Percentiles rank a stretch among this genome's conserved stretches.
Evolutionary conservation across 768 basidiomycete genomes (phyloP).

Genomic region (Kwoniella bestiolae): DNA sequence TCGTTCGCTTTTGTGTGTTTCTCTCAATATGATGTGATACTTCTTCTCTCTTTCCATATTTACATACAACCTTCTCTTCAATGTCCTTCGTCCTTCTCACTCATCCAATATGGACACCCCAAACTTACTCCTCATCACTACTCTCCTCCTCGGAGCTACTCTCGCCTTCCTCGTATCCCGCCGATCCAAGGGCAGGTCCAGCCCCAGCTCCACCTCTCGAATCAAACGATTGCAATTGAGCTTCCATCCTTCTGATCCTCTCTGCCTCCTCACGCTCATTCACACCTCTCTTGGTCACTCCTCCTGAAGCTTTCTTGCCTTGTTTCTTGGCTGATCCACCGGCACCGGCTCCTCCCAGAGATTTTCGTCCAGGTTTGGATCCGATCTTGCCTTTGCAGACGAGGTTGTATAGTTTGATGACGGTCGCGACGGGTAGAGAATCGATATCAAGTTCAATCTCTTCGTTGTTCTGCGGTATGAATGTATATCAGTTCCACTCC

Average conservation of each 20-base stretch:
- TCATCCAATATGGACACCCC: neutral
- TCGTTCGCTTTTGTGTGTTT: no score
- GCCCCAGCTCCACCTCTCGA: slow-evolving; percentile 13
- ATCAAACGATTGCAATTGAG: slow-evolving; percentile 79
- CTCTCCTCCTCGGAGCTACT: slow-evolving; percentile 48
- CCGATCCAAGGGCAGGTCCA: neutral
- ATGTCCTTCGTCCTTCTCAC: neutral
- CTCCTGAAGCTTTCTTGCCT: slow-evolving; percentile 66
- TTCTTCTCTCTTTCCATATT: neutral
- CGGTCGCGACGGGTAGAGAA: slow-evolving; percentile 77
- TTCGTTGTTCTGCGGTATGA: slow-evolving; percentile 61
- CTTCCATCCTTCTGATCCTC: slow-evolving; percentile 89
- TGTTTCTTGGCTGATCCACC: slow-evolving; percentile 38
- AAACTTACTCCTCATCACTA: slow-evolving; percentile 47
- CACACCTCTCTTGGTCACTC: slow-evolving; percentile 92
- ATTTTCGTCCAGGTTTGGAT: slow-evolving; percentile 57
- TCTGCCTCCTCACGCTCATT: slow-evolving; percentile 95
- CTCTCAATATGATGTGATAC: neutral
- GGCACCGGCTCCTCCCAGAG: slow-evolving; percentile 28
- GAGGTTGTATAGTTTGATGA: slow-evolving; percentile 93
- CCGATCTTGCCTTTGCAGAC: slow-evolving; percentile 62
- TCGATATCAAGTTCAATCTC: slow-evolving; percentile 99
- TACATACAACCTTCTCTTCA: neutral
- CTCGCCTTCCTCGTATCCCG: slow-evolving; percentile 32
- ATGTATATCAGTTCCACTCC: slow-evolving; percentile 1